phyloP scores from a whole-genome alignment of 345 rosid genomes.

The Eutrema heterophyllum region DNA sequence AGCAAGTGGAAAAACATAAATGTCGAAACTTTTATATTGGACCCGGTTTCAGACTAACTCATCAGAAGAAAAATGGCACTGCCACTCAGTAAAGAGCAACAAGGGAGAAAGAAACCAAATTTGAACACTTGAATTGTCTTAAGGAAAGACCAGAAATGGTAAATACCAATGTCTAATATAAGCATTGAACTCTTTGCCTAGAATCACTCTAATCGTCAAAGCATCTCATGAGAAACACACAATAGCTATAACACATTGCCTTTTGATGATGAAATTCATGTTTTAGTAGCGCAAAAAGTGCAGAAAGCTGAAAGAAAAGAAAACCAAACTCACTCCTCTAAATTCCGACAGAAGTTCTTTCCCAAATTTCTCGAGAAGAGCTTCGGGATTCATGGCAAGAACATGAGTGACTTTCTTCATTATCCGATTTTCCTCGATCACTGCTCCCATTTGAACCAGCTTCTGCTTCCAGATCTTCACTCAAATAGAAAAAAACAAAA shows the following conservation, averaged over 20 bases:
- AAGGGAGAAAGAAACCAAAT: background rate
- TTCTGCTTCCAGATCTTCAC: slow-evolving; percentile 85
- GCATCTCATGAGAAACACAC: too few relatives aligned
- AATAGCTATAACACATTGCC: background rate
- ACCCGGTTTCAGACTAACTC: background rate
- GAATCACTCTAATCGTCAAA: too few relatives aligned
- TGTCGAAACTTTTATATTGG: background rate
- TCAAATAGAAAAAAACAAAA: background rate
- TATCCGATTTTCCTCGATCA: slow-evolving; percentile 39
- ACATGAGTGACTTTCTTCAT: slow-evolving; percentile 59
- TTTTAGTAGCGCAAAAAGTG: background rate
- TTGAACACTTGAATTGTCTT: background rate
- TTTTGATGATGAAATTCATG: background rate
- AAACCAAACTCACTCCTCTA: slow-evolving; percentile 47
- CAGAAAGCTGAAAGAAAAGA: background rate
- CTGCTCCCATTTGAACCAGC: slow-evolving; percentile 81
- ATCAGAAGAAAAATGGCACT: background rate
- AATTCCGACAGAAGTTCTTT: slow-evolving; percentile 39
- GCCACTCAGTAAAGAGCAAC: background rate
- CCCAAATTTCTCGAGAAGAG: slow-evolving; percentile 41
- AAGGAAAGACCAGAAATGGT: too few relatives aligned
- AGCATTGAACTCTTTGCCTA: too few relatives aligned
- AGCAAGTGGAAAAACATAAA: background rate
- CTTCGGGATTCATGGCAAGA: slow-evolving; percentile 46
- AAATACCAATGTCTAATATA: too few relatives aligned